Percentiles rank a stretch among this genome's conserved stretches.
Conservation (phyloP, 164 flowering plant genomes). For the Tetracentron sinense region DNA sequence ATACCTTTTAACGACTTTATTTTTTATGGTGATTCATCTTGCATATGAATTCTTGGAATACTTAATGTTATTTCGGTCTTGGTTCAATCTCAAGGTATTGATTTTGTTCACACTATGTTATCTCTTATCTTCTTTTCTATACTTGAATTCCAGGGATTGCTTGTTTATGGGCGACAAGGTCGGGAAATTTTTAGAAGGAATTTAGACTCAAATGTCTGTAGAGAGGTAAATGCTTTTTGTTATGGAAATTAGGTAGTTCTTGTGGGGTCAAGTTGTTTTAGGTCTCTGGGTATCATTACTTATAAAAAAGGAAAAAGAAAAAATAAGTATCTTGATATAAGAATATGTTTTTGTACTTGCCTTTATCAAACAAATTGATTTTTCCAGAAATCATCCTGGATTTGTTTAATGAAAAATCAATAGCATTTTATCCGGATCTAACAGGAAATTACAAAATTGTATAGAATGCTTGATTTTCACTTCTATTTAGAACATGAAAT, state of each 20-base stretch:
- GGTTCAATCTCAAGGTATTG: neutral
- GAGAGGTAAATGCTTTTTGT: constrained; percentile 54
- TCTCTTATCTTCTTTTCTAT: constrained; percentile 13
- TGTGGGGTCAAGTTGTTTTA: neutral
- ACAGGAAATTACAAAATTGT: too few species aligned
- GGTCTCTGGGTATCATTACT: neutral
- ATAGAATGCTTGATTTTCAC: neutral
- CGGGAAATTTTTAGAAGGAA: constrained; percentile 67
- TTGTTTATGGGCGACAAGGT: constrained; percentile 92
- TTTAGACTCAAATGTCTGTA: constrained; percentile 66
- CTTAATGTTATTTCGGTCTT: neutral
- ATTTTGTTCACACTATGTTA: neutral
- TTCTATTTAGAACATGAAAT: too few species aligned
- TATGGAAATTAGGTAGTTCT: neutral
- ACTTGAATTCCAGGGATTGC: constrained; percentile 67
- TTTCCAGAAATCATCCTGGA: neutral
- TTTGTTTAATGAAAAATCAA: too few species aligned
- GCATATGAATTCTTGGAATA: constrained; percentile 1
- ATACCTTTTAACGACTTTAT: too few species aligned
- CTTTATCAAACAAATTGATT: neutral
- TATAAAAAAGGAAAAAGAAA: too few species aligned
- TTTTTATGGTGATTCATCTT: neutral
- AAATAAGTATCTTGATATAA: neutral
- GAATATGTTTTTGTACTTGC: neutral
- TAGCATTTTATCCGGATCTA: neutral